Conservation (phyloP, 805 yeast species). For the Suhomyces vadensis region DNA sequence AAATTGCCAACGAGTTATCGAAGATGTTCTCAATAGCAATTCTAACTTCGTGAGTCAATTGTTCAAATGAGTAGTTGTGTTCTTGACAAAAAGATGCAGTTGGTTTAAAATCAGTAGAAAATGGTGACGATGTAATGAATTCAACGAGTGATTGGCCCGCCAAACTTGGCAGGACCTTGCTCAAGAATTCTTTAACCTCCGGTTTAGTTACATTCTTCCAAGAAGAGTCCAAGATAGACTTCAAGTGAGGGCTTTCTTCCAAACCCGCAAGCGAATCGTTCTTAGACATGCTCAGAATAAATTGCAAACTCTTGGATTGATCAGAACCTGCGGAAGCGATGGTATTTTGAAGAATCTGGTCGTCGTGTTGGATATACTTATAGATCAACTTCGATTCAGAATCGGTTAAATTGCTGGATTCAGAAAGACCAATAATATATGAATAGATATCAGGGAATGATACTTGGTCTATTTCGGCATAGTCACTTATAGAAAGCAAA, state of each 20-base stretch:
- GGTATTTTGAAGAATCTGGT: conserved; percentile 20
- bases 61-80: conserved; percentile 18
- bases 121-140: conserved; percentile 9
- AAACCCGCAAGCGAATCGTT: not conserved
- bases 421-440: conserved; percentile 32
- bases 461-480: conserved; percentile 13
- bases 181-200: conserved; percentile 15
- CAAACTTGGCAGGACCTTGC: not conserved
- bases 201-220: conserved; percentile 15
- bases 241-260: not conserved
- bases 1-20: conserved; percentile 38
- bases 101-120: conserved; percentile 15
- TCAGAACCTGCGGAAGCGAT: conserved; percentile 9
- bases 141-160: conserved; percentile 11
- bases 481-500: conserved; percentile 3
- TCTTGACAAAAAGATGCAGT: conserved; percentile 11
- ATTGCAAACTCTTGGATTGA: not conserved
- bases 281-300: conserved; percentile 6
- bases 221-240: conserved; percentile 10
- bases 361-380: conserved; percentile 15
- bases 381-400: conserved; percentile 24
- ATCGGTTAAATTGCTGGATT: conserved; percentile 18
- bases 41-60: conserved; percentile 24
- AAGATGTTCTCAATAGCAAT: conserved; percentile 14
- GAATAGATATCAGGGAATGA: conserved; percentile 25